A percentile compares a stretch with the other conserved stretches of the same genome.
Evolutionary conservation across 352 stramenopile genomes (phyloP).

Genomic region (Phytophthora citrophthora): DNA sequence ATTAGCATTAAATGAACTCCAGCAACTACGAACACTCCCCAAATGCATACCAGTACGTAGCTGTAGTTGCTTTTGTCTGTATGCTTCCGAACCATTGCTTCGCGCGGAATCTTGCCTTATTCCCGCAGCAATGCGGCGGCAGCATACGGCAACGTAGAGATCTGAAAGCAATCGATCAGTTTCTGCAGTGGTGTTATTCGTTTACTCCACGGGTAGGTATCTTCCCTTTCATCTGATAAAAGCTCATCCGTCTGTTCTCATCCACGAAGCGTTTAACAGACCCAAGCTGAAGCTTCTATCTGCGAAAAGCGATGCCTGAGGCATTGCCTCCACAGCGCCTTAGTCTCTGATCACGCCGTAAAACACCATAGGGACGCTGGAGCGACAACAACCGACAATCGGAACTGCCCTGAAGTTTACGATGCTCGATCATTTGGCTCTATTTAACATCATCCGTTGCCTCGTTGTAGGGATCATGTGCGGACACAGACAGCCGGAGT

Average conservation of each 20-base stretch:
- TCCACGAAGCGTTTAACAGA: not conserved
- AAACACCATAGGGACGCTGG: slow-evolving; percentile 1
- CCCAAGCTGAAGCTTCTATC: slow-evolving; percentile 23
- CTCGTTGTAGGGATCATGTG: slow-evolving; percentile 16
- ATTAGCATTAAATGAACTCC: no score
- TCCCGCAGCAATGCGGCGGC: no score
- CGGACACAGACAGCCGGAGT: slow-evolving; percentile 15
- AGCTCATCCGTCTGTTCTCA: not conserved
- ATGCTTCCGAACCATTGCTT: no score
- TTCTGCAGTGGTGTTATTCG: no score
- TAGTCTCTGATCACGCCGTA: slow-evolving; percentile 18
- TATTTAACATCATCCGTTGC: slow-evolving; percentile 23
- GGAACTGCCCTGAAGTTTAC: slow-evolving; percentile 9
- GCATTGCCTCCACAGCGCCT: slow-evolving; percentile 5
- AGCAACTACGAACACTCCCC: no score
- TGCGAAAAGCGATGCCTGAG: slow-evolving; percentile 23
- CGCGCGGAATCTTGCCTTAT: no score
- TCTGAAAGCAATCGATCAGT: no score
- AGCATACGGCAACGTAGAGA: no score
- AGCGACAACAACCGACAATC: not conserved
- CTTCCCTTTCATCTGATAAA: not conserved
- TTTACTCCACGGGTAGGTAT: no score
- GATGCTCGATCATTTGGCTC: not conserved
- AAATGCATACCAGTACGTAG: no score
- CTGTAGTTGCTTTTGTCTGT: no score